These are phyloP conservation scores for Salix purpurea DNA, from an alignment of 345 rosid genomes.

Conservation along the genomic window DNA sequence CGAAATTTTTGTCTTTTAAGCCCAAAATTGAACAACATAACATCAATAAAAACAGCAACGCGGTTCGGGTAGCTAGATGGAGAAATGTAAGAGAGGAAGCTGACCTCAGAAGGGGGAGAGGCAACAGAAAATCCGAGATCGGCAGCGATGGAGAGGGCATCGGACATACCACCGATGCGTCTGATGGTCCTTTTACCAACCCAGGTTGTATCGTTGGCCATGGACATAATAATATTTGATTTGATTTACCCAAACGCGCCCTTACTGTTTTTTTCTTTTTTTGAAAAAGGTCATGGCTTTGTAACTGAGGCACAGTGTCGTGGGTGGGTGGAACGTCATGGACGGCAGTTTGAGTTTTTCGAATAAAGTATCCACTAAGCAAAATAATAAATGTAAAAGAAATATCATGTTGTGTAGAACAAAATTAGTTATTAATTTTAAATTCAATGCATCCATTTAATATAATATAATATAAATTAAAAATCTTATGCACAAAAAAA, in stretches of 20 bases:
- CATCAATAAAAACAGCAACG: neutral
- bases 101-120: constrained; percentile 70
- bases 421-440: no score
- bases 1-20: neutral
- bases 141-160: constrained; percentile 94
- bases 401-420: no score
- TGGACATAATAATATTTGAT: constrained; percentile 48
- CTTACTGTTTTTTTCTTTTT: neutral
- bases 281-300: neutral
- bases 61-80: neutral
- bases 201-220: constrained; percentile 84
- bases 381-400: neutral
- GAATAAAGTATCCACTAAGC: neutral
- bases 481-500: no score
- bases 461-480: no score
- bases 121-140: constrained; percentile 90
- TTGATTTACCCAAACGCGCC: neutral
- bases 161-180: constrained; percentile 95
- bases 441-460: no score
- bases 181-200: constrained; percentile 88
- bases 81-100: neutral
- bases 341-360: neutral
- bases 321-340: neutral
- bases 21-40: neutral
- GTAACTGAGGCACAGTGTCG: neutral